Base-by-base conservation (phyloP, 768 basidiomycete genomes). In the Termitomyces sp. region DNA sequence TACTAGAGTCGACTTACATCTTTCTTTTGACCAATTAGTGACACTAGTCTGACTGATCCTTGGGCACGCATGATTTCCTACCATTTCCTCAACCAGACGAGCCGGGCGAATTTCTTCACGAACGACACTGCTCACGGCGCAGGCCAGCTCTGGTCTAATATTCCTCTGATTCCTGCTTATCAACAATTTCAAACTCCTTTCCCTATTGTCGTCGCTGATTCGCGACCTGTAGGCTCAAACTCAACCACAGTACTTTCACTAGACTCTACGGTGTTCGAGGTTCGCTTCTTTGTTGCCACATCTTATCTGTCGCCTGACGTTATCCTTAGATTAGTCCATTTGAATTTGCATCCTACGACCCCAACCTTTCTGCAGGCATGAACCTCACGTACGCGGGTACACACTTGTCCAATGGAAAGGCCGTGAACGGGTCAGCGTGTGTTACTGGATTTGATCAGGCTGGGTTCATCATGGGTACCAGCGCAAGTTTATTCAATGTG, bases 261-360 rank as follows among this genome's bases (percentile, higher is more conserved):
- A 16, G 73, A 81, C 15, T 71, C 84, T 2, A 71, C 77, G 0
- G 87, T 87, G 8, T 88, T 87, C 61, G 84, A 86, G 77, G 87
- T 88, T 69, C 9, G 42, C 22, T 48, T 20, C 28, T n/a, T 36
- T 55, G n/a, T n/a, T 3, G 28, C 15, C 18, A 11, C 9, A 39
- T 35, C 15, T 35, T 59, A 18, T 6, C 2, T 38, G 45, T 11
- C 1, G 24, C 8, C 39, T 54, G 63, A 6, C 54, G 24, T 44
- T 7, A 32, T 58, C 18, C 55, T 32, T 58, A 86, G 84, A 82
- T 89, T 2, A 81, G 81, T 0, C 84, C 85, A n/a, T 70, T 84
- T 62, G 89, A 91, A 67, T 79, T 87, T 50, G 90, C 89, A 4
- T 90, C 89, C 0, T 92, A 82, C 73, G 91, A 93, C 66, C 87